Base-by-base conservation (phyloP, 305 asterid genomes). In the Solanum hybrid region DNA sequence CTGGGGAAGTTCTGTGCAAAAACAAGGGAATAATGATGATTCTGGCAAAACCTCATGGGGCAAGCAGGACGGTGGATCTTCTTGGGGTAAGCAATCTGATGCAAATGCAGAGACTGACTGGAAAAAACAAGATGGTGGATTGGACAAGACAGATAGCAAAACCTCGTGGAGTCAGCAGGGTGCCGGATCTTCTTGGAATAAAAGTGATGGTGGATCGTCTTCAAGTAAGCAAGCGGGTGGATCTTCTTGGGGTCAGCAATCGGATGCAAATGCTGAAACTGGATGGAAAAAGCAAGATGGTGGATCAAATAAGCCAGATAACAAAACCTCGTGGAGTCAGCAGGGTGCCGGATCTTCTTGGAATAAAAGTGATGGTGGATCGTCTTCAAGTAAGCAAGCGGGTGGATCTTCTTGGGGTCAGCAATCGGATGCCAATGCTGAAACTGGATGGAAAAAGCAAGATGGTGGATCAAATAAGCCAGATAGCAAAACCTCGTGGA, bases 1-100 rank as follows among this genome's bases (percentile, higher is more conserved):
- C 86, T 96, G 97, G 95, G 95, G 92, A 85, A 90, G 90, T 80
- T 85, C 93, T 89, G 96, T 92, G 89, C 93, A 81, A 90, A 89
- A 93, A 35, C 81, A 94, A 34, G 93, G 82, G 89, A 91, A 92
- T 76, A 71, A 16, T 66, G 89, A 32, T 86, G 86, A 88, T 37
- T 86, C 79, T 86, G 87, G 80, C 76, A 78, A 34, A 20, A 22
- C 87, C 32, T 89, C 92, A n/a, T 86, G 91, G 94, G 89, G 88
- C 78, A 90, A 91, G 89, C 90, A 87, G 32, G 93, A 91, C 66
- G 93, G 89, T 37, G 94, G 92, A 82, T 91, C 92, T 36, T 93
- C 94, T 16, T 91, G 93, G 94, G 71, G 89, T 87, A 92, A 88
- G 64, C 88, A 85, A 11, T 37, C 88, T 66, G 87, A 46, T 82